Evolutionary conservation across 2,329 filamentous ascomycete genomes (phyloP), one percentile per base, ranked within the genome.

Genomic region (Phialocephala subalpina): DNA sequence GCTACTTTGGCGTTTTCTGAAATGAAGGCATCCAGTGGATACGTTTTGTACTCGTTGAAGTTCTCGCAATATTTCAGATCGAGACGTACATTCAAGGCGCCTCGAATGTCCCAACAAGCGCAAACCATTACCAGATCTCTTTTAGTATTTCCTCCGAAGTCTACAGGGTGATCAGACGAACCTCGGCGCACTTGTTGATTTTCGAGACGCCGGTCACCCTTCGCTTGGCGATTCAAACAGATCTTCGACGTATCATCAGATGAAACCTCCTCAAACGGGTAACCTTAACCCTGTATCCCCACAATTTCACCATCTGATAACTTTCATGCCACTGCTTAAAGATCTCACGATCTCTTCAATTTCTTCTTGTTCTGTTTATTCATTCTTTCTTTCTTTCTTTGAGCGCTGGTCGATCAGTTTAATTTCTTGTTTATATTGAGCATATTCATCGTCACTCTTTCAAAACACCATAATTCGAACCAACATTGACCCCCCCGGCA

Each of bases 141-240:
- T 53, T 53, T n/a, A 22, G 49, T 29, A 7, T 33, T 53, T 33
- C 27, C 2, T 53, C 49, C 49, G 25, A 27, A 18, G 2, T 29
- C 18, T 53, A 29, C 7, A 53, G 27, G 49, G 49, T n/a, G 66
- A 70, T 71, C 68, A 71, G 68, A 67, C 69, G 62, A 67, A 62
- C 20, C 45, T 52, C 27, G 20, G 38, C 38, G 38, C 11, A 11
- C n/a, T 49, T 25, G 45, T 9, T 25, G 45, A 27, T 29, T 55
- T 59, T 67, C 29, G 58, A 60, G 29, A 67, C 61, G 25, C 8
- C 20, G 40, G 47, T 18, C 29, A 38, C 65, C 47, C 42, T 49
- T 55, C 58, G 65, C 58, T 64, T 55, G 35, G 12, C 14, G 36
- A 55, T 27, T 38, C 40, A 58, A 49, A 42, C 40, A 55, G 38